Evolutionary conservation across 371 early-diverging fungal species (phyloP).

Genomic region (Zychaea mexicana): DNA sequence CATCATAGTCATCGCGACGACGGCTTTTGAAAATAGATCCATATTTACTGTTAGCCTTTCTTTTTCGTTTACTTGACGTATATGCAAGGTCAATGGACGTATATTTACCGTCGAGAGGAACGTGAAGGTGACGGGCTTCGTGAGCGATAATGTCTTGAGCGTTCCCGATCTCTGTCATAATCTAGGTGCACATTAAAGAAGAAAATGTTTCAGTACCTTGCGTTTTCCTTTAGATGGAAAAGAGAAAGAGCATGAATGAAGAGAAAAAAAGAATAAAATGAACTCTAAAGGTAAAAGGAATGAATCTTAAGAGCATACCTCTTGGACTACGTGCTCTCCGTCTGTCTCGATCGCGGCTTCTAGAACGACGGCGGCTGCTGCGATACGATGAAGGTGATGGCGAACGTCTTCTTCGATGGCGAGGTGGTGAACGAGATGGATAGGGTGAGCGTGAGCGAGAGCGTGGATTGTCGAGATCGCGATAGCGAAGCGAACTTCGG

Average conservation of each 20-base stretch:
- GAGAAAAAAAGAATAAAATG: background rate
- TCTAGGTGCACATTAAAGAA: background rate
- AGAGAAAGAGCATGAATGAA: background rate
- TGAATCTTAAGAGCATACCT: background rate
- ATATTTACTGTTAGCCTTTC: background rate
- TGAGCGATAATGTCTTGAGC: constrained; percentile 9
- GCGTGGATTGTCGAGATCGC: constrained; percentile 39
- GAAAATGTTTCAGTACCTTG: background rate
- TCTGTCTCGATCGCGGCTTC: constrained; percentile 11
- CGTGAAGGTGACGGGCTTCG: constrained; percentile 12
- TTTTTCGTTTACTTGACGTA: too few relatives aligned
- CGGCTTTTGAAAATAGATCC: background rate
- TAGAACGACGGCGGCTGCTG: background rate
- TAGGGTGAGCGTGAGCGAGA: constrained; percentile 19
- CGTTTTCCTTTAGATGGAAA: background rate
- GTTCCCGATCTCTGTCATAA: constrained; percentile 9
- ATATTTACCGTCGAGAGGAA: background rate
- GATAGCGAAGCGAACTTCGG: constrained; percentile 33
- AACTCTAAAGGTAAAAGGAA: background rate
- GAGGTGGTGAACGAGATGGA: constrained; percentile 18
- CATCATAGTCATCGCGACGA: background rate
- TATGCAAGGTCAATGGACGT: background rate
- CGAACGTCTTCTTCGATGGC: constrained; percentile 14
- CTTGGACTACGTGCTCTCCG: constrained; percentile 11
- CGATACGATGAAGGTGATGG: constrained; percentile 6